Percentiles rank a stretch among this genome's conserved stretches.
phyloP scores from a whole-genome alignment of 768 basidiomycete species.

The Ramaria rubella region DNA sequence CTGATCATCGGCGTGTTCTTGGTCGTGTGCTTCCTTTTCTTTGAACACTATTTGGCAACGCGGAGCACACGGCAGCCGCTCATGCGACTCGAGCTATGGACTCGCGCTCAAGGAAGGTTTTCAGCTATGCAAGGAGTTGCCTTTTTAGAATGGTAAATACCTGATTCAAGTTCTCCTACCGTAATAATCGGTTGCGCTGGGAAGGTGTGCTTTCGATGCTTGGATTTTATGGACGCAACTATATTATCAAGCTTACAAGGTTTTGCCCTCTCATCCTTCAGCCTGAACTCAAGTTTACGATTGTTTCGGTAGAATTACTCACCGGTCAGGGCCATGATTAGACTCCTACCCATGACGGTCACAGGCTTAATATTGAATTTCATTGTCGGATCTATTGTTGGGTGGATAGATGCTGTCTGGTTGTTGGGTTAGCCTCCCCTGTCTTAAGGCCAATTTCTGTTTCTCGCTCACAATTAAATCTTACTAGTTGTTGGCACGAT shows the following conservation, averaged over 20 bases:
- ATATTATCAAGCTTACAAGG: conserved; percentile 62
- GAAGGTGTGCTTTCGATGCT: conserved; percentile 40
- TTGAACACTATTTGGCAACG: conserved; percentile 55
- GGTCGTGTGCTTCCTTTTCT: conserved; percentile 49
- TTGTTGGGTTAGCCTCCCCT: conserved; percentile 43
- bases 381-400: conserved; percentile 54
- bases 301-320: conserved; percentile 36
- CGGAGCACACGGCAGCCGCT: conserved; percentile 40
- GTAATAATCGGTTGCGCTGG: neutral
- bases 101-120: conserved; percentile 53
- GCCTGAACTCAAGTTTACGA: no score
- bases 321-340: conserved; percentile 56
- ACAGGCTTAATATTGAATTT: conserved; percentile 59
- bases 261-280: neutral
- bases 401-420: conserved; percentile 46
- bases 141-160: conserved; percentile 56
- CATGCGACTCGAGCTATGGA: conserved; percentile 59
- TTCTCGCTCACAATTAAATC: conserved; percentile 1
- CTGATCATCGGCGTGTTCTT: conserved; percentile 57
- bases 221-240: conserved; percentile 58
- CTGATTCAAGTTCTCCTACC: conserved; percentile 13
- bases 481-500: conserved; percentile 45
- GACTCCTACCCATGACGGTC: conserved; percentile 66
- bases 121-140: conserved; percentile 57
- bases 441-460: no score